Evolutionary conservation across 2,329 filamentous ascomycete genomes (phyloP).

Genomic region (Colletotrichum sp.): DNA sequence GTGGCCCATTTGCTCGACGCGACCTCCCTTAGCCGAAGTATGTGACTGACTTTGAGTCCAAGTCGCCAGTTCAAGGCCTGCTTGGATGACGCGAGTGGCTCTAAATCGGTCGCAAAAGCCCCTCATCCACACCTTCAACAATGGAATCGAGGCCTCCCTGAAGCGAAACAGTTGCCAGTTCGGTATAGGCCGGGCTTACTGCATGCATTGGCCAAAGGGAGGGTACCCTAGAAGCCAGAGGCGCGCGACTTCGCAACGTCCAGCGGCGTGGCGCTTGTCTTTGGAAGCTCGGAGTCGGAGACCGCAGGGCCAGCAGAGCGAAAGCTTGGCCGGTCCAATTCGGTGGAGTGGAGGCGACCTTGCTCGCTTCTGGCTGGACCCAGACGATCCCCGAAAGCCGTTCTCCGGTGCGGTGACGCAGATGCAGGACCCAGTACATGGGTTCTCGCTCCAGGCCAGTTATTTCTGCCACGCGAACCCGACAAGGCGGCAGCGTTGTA

Average conservation of each 20-base stretch:
- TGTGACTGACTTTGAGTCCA: neutral
- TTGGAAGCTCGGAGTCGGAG: neutral
- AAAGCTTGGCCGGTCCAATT: neutral
- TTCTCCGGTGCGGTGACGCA: slow-evolving; percentile 20
- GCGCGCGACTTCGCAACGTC: slow-evolving; percentile 5
- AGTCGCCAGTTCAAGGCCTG: neutral
- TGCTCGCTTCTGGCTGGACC: slow-evolving; percentile 16
- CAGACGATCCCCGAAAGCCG: slow-evolving; percentile 12
- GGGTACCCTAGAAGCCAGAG: neutral
- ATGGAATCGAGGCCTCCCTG: neutral
- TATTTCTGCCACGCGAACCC: slow-evolving; percentile 8
- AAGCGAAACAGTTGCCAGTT: neutral
- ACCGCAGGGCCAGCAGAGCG: neutral
- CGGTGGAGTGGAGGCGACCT: neutral
- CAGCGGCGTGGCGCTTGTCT: neutral
- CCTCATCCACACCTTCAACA: neutral
- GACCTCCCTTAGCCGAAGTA: neutral
- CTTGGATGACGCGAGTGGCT: slow-evolving; percentile 9
- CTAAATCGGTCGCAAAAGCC: neutral
- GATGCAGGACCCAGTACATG: slow-evolving; percentile 1
- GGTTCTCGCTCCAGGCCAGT: neutral
- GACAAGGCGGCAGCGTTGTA: neutral
- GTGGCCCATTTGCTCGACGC: neutral
- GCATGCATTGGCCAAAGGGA: neutral
- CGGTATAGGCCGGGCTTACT: slow-evolving; percentile 1